A percentile compares a stretch with the other conserved stretches of the same genome.
phyloP scores from a whole-genome alignment of 495 filamentous ascomycete genomes.

The Sabuloglossum arenarium region DNA sequence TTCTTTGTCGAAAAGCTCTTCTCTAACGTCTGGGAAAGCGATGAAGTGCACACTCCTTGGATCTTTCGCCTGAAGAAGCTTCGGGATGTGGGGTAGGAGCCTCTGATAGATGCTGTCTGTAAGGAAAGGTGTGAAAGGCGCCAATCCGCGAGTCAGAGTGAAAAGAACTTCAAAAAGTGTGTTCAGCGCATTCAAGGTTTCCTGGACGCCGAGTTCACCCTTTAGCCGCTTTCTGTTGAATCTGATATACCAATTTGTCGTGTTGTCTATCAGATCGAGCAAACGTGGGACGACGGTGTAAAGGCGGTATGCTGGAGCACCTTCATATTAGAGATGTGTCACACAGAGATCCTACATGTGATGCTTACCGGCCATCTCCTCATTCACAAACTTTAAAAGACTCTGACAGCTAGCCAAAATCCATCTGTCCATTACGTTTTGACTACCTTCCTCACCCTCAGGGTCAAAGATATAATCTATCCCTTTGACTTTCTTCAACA shows the following conservation, averaged over 20 bases:
- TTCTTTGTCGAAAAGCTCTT: conserved; percentile 70
- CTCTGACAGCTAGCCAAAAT: conserved; percentile 87
- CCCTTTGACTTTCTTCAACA: conserved; percentile 74
- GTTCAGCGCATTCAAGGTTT: conserved; percentile 80
- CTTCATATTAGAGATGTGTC: background rate
- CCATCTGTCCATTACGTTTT: conserved; percentile 95
- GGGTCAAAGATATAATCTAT: conserved; percentile 68
- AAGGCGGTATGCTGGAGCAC: conserved; percentile 41
- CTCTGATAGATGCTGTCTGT: conserved; percentile 84
- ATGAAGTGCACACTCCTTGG: conserved; percentile 81
- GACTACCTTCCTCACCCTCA: conserved; percentile 47
- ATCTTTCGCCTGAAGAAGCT: conserved; percentile 41
- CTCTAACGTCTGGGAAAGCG: conserved; percentile 65
- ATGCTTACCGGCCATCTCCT: conserved; percentile 65
- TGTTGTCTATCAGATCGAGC: conserved; percentile 77
- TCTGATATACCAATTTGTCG: conserved; percentile 99
- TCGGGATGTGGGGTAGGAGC: conserved; percentile 61
- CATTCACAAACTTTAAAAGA: conserved; percentile 77
- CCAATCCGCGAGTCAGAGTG: conserved; percentile 66
- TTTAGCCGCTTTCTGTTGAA: conserved; percentile 94
- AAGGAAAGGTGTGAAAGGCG: conserved; percentile 90
- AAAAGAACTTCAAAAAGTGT: conserved; percentile 94
- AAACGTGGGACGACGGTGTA: conserved; percentile 91
- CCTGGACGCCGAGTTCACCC: conserved; percentile 73
- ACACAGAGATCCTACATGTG: background rate